Evolutionary conservation across 2,329 filamentous ascomycete species (phyloP).

Genomic region (Sclerotinia nivalis): DNA sequence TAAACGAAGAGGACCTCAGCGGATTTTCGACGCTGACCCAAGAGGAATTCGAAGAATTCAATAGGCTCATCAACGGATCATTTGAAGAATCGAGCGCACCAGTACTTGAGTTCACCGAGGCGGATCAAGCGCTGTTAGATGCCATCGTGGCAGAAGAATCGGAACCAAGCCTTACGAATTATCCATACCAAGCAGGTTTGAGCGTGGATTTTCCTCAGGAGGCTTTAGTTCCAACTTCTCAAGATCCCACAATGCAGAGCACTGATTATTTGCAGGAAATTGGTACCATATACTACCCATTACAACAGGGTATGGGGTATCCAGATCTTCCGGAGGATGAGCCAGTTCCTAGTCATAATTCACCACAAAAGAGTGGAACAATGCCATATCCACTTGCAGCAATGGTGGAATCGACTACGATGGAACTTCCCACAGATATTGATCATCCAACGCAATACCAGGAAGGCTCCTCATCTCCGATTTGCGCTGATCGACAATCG

Average conservation of each 20-base stretch:
- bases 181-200: not conserved
- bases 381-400: not conserved
- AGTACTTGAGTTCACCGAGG: not conserved
- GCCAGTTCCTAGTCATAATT: no score
- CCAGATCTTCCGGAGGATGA: not conserved
- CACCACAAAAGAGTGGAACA: not conserved
- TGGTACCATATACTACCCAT: not conserved
- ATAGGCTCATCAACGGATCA: not conserved
- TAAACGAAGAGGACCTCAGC: no score
- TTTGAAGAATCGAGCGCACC: no score
- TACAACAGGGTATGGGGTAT: not conserved
- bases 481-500: not conserved
- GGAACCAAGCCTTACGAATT: not conserved
- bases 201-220: accelerated
- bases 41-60: not conserved
- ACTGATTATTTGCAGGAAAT: not conserved
- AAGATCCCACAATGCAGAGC: not conserved
- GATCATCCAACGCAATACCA: not conserved
- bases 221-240: not conserved
- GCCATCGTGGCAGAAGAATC: not conserved
- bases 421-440: accelerated
- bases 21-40: no score
- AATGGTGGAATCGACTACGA: not conserved
- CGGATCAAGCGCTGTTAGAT: not conserved
- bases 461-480: not conserved